A percentile compares a stretch with the other conserved stretches of the same genome.
Conservation (phyloP, 495 filamentous ascomycete species). For the Tuber magnatum region DNA sequence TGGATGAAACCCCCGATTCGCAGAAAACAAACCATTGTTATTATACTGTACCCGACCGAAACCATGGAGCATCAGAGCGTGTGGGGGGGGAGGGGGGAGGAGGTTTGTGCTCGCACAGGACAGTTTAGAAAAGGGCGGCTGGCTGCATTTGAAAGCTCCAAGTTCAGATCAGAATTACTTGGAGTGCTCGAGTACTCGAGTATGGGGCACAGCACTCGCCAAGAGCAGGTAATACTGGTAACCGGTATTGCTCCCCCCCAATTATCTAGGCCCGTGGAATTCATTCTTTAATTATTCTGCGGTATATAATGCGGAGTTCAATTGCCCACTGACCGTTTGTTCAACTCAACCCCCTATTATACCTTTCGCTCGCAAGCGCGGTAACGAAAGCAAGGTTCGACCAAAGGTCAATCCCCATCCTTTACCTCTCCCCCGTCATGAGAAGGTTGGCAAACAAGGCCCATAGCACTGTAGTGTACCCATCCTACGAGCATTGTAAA, state of each 20-base stretch:
- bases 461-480: background rate
- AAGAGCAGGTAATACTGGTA: background rate
- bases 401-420: background rate
- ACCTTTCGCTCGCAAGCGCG: background rate
- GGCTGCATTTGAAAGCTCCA: background rate
- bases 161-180: background rate
- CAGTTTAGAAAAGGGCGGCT: background rate
- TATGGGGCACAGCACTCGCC: background rate
- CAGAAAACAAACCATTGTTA: background rate
- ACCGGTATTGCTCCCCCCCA: background rate
- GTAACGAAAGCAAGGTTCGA: background rate
- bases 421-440: background rate
- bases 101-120: background rate
- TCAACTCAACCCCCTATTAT: background rate
- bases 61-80: background rate
- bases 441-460: background rate
- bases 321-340: background rate
- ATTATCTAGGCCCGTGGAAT: background rate
- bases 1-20: background rate
- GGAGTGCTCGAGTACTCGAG: background rate
- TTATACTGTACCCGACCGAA: background rate
- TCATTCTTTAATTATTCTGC: background rate
- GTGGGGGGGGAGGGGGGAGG: background rate
- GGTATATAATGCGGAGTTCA: background rate
- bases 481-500: background rate